These are phyloP conservation scores for Ceratocystis variospora DNA, from an alignment of 2,329 filamentous ascomycete genomes.

Conservation along the genomic window DNA sequence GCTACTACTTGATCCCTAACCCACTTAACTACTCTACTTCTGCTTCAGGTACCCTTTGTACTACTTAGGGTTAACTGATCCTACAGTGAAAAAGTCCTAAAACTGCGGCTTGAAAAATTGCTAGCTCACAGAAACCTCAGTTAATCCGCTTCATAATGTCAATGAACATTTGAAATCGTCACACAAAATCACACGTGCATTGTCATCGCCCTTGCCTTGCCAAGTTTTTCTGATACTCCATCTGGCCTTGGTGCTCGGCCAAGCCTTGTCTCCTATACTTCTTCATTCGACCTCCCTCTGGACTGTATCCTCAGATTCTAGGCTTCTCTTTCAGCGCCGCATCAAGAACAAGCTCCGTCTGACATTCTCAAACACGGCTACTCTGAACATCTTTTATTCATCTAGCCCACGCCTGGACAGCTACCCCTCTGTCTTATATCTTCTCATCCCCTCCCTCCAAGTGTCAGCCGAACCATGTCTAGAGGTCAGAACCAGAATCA, in stretches of 20 bases:
- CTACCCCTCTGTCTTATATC: not conserved
- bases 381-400: not conserved
- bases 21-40: not conserved
- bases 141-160: not conserved
- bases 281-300: not conserved
- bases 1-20: not conserved
- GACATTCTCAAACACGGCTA: not conserved
- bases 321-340: not conserved
- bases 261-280: not conserved
- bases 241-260: not conserved
- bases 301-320: not conserved
- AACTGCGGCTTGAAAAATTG: not conserved
- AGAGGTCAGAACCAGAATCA: conserved; percentile 9
- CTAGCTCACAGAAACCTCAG: not conserved
- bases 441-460: not conserved
- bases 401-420: not conserved
- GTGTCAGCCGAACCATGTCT: not conserved
- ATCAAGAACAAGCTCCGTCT: conserved; percentile 6
- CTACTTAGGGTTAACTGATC: not conserved
- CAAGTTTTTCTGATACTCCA: not conserved
- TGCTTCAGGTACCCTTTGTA: not conserved
- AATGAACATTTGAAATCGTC: not conserved
- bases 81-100: not conserved
- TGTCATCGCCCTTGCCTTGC: not conserved
- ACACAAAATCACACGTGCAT: not conserved